Percentiles rank a stretch among this genome's conserved stretches.
Evolutionary conservation across 2,329 filamentous ascomycete genomes (phyloP).

Genomic region (Cordyceps militaris): DNA sequence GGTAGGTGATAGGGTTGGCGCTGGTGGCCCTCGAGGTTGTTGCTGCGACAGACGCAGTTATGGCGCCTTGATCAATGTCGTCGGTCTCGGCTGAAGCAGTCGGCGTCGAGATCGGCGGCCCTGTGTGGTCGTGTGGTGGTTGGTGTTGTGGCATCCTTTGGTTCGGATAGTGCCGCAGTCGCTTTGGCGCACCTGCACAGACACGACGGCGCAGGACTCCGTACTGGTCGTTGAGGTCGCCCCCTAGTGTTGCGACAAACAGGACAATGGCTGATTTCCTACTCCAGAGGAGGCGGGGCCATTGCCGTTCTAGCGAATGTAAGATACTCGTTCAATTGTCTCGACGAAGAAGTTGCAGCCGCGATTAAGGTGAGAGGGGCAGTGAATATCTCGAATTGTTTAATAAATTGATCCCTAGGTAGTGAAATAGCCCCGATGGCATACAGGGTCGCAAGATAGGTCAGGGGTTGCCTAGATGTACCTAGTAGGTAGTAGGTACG

Average conservation of each 20-base stretch:
- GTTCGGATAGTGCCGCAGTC: neutral
- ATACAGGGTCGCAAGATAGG: too few species aligned
- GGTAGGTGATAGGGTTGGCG: neutral
- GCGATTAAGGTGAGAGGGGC: too few species aligned
- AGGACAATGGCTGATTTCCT: neutral
- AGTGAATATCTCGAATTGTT: too few species aligned
- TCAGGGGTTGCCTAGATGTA: too few species aligned
- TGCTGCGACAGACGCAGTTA: neutral
- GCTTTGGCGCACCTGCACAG: neutral
- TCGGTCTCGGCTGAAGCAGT: neutral
- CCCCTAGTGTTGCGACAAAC: neutral
- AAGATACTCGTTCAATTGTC: too few species aligned
- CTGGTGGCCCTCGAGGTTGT: neutral
- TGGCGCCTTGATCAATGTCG: neutral
- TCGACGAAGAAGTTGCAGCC: too few species aligned
- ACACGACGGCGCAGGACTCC: too few species aligned
- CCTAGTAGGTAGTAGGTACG: too few species aligned
- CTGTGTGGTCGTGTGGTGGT: neutral
- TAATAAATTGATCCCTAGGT: too few species aligned
- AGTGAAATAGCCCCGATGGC: too few species aligned
- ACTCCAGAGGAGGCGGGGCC: neutral
- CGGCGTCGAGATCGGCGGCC: neutral
- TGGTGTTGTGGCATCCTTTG: slow-evolving; percentile 7
- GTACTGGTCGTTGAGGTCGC: neutral
- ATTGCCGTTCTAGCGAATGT: neutral